Evolutionary conservation across 2,329 filamentous ascomycete genomes (phyloP), one percentile per base, ranked within the genome.

Genomic region (Juglanconis juglandina): DNA sequence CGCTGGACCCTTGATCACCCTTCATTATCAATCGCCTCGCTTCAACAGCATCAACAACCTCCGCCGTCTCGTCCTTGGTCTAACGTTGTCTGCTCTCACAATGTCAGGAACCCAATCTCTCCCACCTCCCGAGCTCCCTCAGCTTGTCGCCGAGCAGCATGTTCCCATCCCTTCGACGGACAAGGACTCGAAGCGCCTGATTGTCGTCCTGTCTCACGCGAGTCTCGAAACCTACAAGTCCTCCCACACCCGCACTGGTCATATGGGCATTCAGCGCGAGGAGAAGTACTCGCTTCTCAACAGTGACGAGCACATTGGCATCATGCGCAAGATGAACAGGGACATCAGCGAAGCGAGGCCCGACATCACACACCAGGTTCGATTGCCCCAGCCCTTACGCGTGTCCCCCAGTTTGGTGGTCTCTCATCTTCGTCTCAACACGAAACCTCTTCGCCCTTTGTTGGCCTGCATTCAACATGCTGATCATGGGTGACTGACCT

Each of bases 281-380:
- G 94, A 97, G 74, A 98, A 98, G 76, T 99, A 96, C 77, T 96
- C 94, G 63, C 82, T 99, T 56, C 87, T 99, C 71, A 99, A 99
- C 82, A 97, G 93, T 76, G 95, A 99, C 72, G 95, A 99, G 77
- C 95, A 99, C 74, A 99, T 99, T 68, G 95, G 95, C 64, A 90
- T 98, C 66, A 96, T 99, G 92, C 89, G 95, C 71, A 99, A 98
- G 82, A 98, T 98, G 94, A 96, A 96, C 74, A 86, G 95, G 68
- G 95, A 99, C 74, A 98, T 99, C 67, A 97, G 93, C 74, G 95
- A 99, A 77, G 95, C 95, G 63, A 87, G 95, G 68, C 95, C 95
- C 49, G 95, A 99, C 76, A 99, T 99, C 71, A 96, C 95, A 50
- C 95, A 99, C 75, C 95, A 98, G 91, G 94, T 97, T 63, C 65